Evolutionary conservation across 352 stramenopile genomes (phyloP).

Genomic region (Phytophthora sp.): DNA sequence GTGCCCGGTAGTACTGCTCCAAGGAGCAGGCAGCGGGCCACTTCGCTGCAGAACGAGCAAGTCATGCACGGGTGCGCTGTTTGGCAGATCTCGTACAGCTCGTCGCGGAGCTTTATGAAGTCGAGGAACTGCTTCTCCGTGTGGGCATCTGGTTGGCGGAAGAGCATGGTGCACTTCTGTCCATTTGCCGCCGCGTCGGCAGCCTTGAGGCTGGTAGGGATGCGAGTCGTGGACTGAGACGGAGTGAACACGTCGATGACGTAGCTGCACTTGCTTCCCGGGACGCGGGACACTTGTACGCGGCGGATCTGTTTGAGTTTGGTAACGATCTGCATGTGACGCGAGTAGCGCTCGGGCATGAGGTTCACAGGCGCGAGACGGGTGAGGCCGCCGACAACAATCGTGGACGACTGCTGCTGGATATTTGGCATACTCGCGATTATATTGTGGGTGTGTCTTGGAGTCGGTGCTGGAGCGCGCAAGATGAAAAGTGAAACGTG

Average conservation of each 20-base stretch:
- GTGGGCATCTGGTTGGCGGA: conserved; percentile 17
- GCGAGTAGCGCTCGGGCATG: not conserved
- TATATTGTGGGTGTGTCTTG: no score
- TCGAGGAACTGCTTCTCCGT: conserved; percentile 29
- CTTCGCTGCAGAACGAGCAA: conserved; percentile 44
- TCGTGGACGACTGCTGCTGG: not conserved
- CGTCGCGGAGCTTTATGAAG: conserved; percentile 43
- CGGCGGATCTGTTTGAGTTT: conserved; percentile 27
- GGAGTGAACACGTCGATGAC: conserved; percentile 24
- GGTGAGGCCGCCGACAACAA: not conserved
- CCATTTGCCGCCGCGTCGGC: no score
- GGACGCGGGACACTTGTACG: not conserved
- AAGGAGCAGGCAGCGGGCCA: conserved; percentile 36
- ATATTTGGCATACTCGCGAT: no score
- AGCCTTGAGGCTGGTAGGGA: conserved; percentile 7
- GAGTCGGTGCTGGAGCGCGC: no score
- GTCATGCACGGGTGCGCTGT: conserved; percentile 9
- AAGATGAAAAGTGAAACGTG: not conserved
- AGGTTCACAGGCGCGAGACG: not conserved
- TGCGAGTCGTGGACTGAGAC: conserved; percentile 17
- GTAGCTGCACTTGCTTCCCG: conserved; percentile 15
- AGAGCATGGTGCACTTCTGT: no score
- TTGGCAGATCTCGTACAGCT: conserved; percentile 30
- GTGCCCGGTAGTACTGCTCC: conserved; percentile 16
- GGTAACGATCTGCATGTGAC: not conserved